Base-by-base conservation (phyloP, 805 yeast genomes). In the Starmerella riodocensis region DNA sequence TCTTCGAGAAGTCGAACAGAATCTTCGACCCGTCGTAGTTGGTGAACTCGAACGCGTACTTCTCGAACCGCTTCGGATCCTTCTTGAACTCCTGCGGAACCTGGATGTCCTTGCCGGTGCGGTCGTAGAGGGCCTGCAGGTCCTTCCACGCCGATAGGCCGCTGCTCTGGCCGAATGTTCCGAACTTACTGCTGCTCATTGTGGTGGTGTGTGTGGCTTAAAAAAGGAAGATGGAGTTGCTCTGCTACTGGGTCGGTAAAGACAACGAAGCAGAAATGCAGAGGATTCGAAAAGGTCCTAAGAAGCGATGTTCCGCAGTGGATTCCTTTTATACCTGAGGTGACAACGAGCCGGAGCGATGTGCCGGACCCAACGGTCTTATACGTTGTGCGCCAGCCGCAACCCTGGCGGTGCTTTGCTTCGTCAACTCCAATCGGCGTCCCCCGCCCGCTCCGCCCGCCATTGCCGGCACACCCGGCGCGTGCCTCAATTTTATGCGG, bases 1-100 rank as follows among this genome's bases (percentile, higher is more conserved):
- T 91, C 73, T 91, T 91, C 54, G 94, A 82, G 71, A 78, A 91
- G 63, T 91, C 99, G 57, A 88, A 91, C 54, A 88, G 66, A 58
- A 91, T 81, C 66, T 85, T 69, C 41, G 94, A 80, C 34, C 79
- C 84, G 58, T 88, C 96, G 61, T 58, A 80, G 70, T 88, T 91
- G 53, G 67, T 67, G 64, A 85, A 84, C 43, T 81, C 76, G 59
- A 73, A 73, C 50, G 91, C 73, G 60, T 70, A 78, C 62, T 81
- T 84, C 47, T 65, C 70, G 56, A 77, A 84, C 61, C 98, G 76
- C 46, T 69, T 54, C 18, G 81, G 60, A 62, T 91, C 95, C 51
- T 71, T 64, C 37, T 69, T 63, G 61, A 91, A 91, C 53, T 81
- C 91, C 32, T 78, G 78, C 58, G 72, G 73, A 44, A 86, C 84